Percentiles rank a stretch among this genome's conserved stretches.
Conservation (phyloP, 495 filamentous ascomycete genomes). For the Apiosordaria backusii region DNA sequence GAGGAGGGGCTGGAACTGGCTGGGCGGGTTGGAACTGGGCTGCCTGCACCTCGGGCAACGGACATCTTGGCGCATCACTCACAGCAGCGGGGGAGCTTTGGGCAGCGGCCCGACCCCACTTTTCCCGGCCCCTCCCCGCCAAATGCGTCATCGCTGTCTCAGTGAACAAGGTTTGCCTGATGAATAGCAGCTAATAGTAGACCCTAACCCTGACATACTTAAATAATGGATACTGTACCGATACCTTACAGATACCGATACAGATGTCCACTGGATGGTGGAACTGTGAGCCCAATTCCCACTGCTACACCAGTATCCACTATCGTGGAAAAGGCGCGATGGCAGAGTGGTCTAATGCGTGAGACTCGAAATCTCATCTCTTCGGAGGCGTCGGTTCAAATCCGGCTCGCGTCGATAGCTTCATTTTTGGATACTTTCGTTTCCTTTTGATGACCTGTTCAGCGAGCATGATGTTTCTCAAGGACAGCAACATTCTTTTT, state of each 20-base stretch:
- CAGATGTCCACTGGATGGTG: not conserved
- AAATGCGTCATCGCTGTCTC: not conserved
- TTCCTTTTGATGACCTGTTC: not conserved
- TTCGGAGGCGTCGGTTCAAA: slow-evolving; percentile 51
- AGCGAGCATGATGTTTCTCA: too few species aligned
- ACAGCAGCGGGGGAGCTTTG: not conserved
- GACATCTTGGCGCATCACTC: not conserved
- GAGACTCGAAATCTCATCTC: slow-evolving; percentile 53
- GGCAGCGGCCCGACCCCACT: not conserved
- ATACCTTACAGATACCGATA: not conserved
- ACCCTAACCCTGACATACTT: not conserved
- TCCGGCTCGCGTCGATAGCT: slow-evolving; percentile 35
- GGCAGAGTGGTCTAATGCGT: slow-evolving; percentile 53
- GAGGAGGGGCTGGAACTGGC: not conserved
- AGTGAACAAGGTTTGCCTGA: not conserved
- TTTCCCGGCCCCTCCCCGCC: not conserved
- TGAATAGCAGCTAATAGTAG: not conserved
- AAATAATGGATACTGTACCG: not conserved
- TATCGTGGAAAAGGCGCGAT: slow-evolving; percentile 31
- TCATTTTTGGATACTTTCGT: slow-evolving; percentile 10
- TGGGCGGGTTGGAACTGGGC: too few species aligned
- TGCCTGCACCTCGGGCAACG: not conserved
- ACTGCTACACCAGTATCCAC: not conserved
- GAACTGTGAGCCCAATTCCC: not conserved
- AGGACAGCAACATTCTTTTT: too few species aligned